Evolutionary conservation across 1,284 basidiomycete species (phyloP), one percentile per base, ranked within the genome.

Genomic region (Volvariella surrecta): DNA sequence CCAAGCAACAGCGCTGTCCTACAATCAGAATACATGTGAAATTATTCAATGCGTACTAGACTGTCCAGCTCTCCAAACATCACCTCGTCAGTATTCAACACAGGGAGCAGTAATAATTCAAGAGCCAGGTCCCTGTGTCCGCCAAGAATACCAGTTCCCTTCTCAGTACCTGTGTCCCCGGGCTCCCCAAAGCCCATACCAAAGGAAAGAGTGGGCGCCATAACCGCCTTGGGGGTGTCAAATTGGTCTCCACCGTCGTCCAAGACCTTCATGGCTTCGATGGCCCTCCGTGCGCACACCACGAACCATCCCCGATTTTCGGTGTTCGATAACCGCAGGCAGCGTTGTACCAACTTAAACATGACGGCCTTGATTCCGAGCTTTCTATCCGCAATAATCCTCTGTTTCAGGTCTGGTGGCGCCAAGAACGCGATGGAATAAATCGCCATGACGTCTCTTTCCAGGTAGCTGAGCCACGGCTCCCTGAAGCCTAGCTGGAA

Each of bases 341-440:
- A 72, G 54, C 73, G 74, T 54, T 79, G 78, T 9, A 83, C 67
- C 56, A 87, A 63, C 43, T 83, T 67, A 47, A 84, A 63, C 69
- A 85, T 72, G 40, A 87, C 68, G 45, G 68, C 67, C 48, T 73
- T 68, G 58, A 84, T 79, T 39, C 74, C 74, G 39, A 87, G 63
- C 47, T 60, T 60, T 42, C 75, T 66, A 59, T 80, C 68, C 35
- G 64, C 57, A 50, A 87, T 85, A 52, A 94, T 72, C 45, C 66
- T 70, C 43, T 71, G 62, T 63, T 95, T 91, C 46, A 92, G 59
- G 22, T 71, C 63, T 1, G 81, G 79, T 1, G 90, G 75, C 3
- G 91, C 78, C 39, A 95, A 69, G 70, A 93, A 97, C 6, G 84
- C 80, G 47, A 98, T 66, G 28, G 85, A 83, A 67, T 96, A 97